Conservation (phyloP, 1,284 basidiomycete species). For the Melampsora larici-populina region DNA sequence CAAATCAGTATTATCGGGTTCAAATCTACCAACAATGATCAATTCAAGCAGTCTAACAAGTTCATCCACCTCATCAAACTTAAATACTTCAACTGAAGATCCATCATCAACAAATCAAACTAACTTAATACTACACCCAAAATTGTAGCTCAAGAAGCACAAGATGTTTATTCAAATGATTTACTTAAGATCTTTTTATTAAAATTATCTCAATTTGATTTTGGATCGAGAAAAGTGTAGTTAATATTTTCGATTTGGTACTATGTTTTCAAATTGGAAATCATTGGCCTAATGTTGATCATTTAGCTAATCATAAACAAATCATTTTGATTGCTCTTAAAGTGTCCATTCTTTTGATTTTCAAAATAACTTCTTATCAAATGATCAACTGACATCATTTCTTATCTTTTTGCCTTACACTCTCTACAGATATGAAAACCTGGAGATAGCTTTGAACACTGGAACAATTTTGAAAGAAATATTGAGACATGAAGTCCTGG, state of each 20-base stretch:
- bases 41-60: conserved; percentile 17
- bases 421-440: conserved; percentile 72
- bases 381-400: not conserved
- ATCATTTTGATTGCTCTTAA: conserved; percentile 82
- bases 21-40: conserved; percentile 13
- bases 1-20: conserved; percentile 31
- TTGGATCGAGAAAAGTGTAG: conserved; percentile 85
- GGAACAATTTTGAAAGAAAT: conserved; percentile 98
- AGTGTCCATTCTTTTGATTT: conserved; percentile 57
- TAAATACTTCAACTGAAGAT: not conserved
- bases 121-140: conserved; percentile 55
- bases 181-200: conserved; percentile 78
- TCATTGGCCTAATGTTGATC: conserved; percentile 90
- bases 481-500: conserved; percentile 85
- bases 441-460: conserved; percentile 92
- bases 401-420: conserved; percentile 7
- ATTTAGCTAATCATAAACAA: conserved; percentile 76
- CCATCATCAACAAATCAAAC: conserved; percentile 36
- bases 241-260: conserved; percentile 95
- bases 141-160: conserved; percentile 83
- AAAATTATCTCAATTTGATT: conserved; percentile 82
- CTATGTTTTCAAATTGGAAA: conserved; percentile 88
- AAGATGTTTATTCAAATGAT: conserved; percentile 90
- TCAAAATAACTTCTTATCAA: not conserved
- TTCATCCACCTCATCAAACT: conserved; percentile 6